Evolutionary conservation across 1,139 yeast species (phyloP).

Genomic region (Candida frijolesensis): DNA sequence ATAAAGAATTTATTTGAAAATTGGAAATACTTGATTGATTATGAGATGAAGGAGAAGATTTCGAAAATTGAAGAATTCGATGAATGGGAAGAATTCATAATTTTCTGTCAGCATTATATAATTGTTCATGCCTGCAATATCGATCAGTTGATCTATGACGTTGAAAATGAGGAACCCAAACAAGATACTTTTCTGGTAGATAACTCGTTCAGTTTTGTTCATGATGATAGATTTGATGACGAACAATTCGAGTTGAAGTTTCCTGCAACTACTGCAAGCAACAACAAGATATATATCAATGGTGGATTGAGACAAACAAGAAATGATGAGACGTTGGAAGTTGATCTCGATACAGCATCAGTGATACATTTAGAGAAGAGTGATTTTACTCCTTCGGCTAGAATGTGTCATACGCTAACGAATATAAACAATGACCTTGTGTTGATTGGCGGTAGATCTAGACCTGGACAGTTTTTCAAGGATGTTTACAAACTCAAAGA

Average conservation of each 20-base stretch:
- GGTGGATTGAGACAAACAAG: slow-evolving; percentile 63
- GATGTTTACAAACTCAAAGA: slow-evolving; percentile 29
- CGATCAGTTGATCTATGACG: slow-evolving; percentile 17
- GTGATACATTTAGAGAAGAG: slow-evolving; percentile 7
- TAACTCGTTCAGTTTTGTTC: slow-evolving; percentile 10
- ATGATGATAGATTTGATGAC: slow-evolving; percentile 17
- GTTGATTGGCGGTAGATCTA: slow-evolving; percentile 70
- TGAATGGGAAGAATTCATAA: slow-evolving; percentile 80
- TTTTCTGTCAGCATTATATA: slow-evolving; percentile 77
- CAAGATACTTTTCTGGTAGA: slow-evolving; percentile 9
- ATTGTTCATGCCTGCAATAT: slow-evolving; percentile 64
- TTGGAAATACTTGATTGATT: slow-evolving; percentile 53
- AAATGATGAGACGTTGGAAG: slow-evolving; percentile 19
- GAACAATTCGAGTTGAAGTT: slow-evolving; percentile 43
- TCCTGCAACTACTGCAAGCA: slow-evolving; percentile 37
- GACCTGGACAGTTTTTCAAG: slow-evolving; percentile 51
- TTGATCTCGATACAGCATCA: slow-evolving; percentile 15
- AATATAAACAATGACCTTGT: slow-evolving; percentile 30
- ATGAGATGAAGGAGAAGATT: slow-evolving; percentile 44
- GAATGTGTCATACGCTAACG: slow-evolving; percentile 65
- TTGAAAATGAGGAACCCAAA: slow-evolving; percentile 9
- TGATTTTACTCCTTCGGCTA: slow-evolving; percentile 31
- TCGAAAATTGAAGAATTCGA: slow-evolving; percentile 68
- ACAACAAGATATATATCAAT: slow-evolving; percentile 34
- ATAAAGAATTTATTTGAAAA: slow-evolving; percentile 57